Conservation (phyloP, 768 basidiomycete genomes). For the Phlebiopsis gigantea region DNA sequence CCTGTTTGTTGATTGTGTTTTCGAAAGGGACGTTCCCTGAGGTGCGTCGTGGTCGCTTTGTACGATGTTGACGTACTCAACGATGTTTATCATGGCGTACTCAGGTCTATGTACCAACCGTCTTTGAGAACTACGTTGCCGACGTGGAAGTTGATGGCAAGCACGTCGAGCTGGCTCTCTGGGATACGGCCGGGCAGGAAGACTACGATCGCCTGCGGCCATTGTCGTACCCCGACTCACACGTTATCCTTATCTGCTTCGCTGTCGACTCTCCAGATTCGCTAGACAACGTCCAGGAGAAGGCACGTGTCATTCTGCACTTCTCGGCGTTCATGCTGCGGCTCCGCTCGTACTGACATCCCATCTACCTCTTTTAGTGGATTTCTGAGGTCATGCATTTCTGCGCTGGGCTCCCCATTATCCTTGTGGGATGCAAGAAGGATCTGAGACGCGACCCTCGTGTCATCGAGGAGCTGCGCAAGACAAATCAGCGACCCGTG, state of each 20-base stretch:
- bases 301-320: conserved; percentile 50
- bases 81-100: not conserved
- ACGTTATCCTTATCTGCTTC: conserved; percentile 99
- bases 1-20: conserved; percentile 93
- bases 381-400: conserved; percentile 99
- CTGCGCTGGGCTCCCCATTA: conserved; percentile 89
- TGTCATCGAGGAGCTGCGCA: conserved; percentile 90
- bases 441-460: conserved; percentile 91
- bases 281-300: conserved; percentile 99
- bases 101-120: conserved; percentile 98
- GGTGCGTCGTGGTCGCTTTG: conserved; percentile 38
- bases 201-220: conserved; percentile 99
- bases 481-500: conserved; percentile 92
- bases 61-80: not conserved
- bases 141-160: conserved; percentile 98
- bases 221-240: conserved; percentile 97
- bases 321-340: not conserved
- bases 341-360: conserved; percentile 3
- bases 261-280: conserved; percentile 98
- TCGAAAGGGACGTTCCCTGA: conserved; percentile 96
- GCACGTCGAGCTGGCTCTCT: conserved; percentile 95
- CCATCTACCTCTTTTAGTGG: conserved; percentile 54
- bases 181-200: conserved; percentile 99
- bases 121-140: conserved; percentile 99
- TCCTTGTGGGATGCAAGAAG: conserved; percentile 99